Conservation (phyloP, 2,329 filamentous ascomycete species). For the Clarireedia monteithiana region DNA sequence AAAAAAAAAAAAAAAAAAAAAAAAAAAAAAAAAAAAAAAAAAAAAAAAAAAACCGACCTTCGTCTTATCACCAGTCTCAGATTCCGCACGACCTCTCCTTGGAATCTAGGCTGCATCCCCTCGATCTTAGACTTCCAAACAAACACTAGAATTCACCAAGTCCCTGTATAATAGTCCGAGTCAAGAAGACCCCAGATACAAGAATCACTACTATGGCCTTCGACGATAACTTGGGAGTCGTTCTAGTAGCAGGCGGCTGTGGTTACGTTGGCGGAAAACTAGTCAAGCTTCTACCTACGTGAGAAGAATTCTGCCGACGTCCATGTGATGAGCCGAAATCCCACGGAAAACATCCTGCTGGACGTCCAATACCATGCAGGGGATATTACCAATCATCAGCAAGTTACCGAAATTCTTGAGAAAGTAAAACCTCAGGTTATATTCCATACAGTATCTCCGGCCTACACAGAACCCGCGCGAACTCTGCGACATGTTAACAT, state of each 20-base stretch:
- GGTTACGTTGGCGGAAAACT: neutral
- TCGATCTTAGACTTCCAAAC: no score
- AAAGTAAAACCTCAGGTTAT: neutral
- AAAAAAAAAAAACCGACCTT: no score
- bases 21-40: no score
- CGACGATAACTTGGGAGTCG: neutral
- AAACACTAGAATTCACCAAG: neutral
- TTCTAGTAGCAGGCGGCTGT: neutral
- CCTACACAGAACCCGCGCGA: conserved; percentile 12
- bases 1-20: no score
- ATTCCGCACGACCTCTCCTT: no score
- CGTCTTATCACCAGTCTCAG: no score
- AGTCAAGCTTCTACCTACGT: neutral
- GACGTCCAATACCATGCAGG: neutral
- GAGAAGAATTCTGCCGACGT: neutral
- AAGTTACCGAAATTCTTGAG: neutral
- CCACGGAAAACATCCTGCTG: neutral
- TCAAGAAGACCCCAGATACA: neutral
- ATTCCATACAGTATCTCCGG: conserved; percentile 28
- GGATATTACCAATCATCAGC: neutral
- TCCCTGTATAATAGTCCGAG: neutral
- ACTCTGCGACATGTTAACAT: conserved; percentile 28
- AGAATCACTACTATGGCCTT: neutral
- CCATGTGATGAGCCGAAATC: neutral
- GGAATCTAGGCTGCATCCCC: no score